Evolutionary conservation across 2,329 filamentous ascomycete genomes (phyloP).

Genomic region (Pseudophaeomoniella oleicola): DNA sequence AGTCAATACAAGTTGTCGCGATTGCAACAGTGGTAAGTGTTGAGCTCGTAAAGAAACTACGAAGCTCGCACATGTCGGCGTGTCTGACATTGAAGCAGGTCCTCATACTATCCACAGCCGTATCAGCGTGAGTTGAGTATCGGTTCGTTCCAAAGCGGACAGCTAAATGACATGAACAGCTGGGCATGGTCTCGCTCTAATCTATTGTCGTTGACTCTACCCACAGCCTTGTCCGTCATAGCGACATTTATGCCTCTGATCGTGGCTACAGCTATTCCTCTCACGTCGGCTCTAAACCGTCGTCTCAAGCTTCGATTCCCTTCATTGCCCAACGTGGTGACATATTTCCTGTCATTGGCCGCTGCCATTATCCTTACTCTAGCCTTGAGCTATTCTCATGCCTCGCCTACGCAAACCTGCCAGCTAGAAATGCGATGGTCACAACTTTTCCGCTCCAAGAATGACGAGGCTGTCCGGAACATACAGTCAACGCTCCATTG

Average conservation of each 20-base stretch:
- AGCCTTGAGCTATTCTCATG: slow-evolving; percentile 15
- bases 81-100: too few relatives aligned
- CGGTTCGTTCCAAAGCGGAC: too few relatives aligned
- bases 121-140: slow-evolving; percentile 7
- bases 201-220: slow-evolving; percentile 4
- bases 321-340: slow-evolving; percentile 1
- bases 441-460: slow-evolving; percentile 15
- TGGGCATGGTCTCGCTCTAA: slow-evolving; percentile 4
- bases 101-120: slow-evolving; percentile 2
- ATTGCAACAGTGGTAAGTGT: background rate
- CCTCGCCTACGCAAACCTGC: slow-evolving; percentile 14
- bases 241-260: slow-evolving; percentile 5
- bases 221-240: slow-evolving; percentile 3
- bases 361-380: slow-evolving; percentile 16
- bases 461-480: slow-evolving; percentile 16
- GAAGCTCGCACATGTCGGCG: too few relatives aligned
- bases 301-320: background rate
- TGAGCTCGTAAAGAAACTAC: too few relatives aligned
- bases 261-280: background rate
- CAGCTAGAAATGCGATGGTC: slow-evolving; percentile 18
- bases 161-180: slow-evolving; percentile 4
- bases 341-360: slow-evolving; percentile 12
- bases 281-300: background rate
- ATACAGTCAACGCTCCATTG: slow-evolving; percentile 20
- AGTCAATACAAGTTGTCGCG: background rate